Evolutionary conservation across 2,329 filamentous ascomycete genomes (phyloP), one percentile per base, ranked within the genome.

Genomic region (Polytolypa hystricis): DNA sequence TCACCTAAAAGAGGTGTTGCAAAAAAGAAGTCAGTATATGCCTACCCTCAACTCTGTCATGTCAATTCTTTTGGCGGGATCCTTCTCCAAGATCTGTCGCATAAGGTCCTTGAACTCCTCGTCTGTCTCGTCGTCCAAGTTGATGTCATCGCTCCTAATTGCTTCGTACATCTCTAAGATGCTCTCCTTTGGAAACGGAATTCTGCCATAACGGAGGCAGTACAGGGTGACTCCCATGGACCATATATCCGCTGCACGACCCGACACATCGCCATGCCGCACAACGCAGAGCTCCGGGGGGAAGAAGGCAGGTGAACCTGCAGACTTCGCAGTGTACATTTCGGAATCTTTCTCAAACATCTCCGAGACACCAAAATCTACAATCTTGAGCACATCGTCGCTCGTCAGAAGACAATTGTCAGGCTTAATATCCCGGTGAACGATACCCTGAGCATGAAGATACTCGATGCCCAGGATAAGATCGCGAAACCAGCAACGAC

Each of bases 301-400:
- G 40, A 96, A 72, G 52, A 98, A 98, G 0, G 91, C 91, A 0
- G 91, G 91, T 3, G 87, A 95, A 1, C 91, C 91, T 8, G 87
- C 87, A 3, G 86, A 89, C 61, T 96, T 98, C 40, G 81, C 79
- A 0, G 85, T 94, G 56, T 77, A 79, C 91, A 96, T 96, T 30
- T 84, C 73, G 2, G 73, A 76, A 39, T 81, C 70, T 56, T 93
- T 94, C 54, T 89, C 81, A 49, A 98, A 98, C 79, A 98, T 95
- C 55, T 98, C 89, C 1, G 89, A 96, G 5, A 96, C 91, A n/a
- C 91, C 91, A 67, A 98, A 98, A 58, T 96, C 91, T 35, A 93
- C 86, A 46, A 98, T 81, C 58, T 96, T 98, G 35, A 98, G 73
- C n/a, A 94, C 78, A 50, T 96, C 82, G 38, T 95, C 87, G 23